These are phyloP conservation scores for Imleria badia DNA, from an alignment of 768 basidiomycete genomes.

Conservation along the genomic window DNA sequence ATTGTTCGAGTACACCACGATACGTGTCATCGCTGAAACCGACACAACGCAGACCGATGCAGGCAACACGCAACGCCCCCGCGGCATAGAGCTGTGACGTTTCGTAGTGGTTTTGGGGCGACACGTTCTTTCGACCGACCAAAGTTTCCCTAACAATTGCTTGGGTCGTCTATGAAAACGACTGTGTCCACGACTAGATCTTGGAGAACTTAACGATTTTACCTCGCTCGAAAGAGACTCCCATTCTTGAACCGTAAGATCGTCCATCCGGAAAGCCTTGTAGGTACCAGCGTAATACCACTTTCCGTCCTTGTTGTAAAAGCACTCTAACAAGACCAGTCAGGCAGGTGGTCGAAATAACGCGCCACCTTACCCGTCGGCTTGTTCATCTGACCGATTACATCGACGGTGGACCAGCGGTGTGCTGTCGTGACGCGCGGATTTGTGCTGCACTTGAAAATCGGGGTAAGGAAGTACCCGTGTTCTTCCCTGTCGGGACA, in stretches of 20 bases:
- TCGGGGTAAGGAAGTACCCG: slow-evolving; percentile 70
- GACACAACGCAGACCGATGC: slow-evolving; percentile 72
- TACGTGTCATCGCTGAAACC: slow-evolving; percentile 73
- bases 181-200: slow-evolving; percentile 3
- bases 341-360: background rate
- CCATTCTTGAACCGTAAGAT: slow-evolving; percentile 69
- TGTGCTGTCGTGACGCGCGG: slow-evolving; percentile 76
- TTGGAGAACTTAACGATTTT: slow-evolving; percentile 1
- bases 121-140: slow-evolving; percentile 66
- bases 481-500: slow-evolving; percentile 83
- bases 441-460: slow-evolving; percentile 79
- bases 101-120: slow-evolving; percentile 78
- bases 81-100: slow-evolving; percentile 67
- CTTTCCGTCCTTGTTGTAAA: slow-evolving; percentile 75
- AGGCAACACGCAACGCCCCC: slow-evolving; percentile 72
- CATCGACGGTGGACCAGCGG: slow-evolving; percentile 67
- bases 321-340: slow-evolving; percentile 54
- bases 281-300: slow-evolving; percentile 89
- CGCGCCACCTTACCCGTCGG: slow-evolving; percentile 52
- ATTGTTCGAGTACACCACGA: slow-evolving; percentile 63
- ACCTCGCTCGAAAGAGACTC: slow-evolving; percentile 65
- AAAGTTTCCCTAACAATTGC: slow-evolving; percentile 73
- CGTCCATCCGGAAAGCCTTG: slow-evolving; percentile 61
- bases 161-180: slow-evolving; percentile 52
- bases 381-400: slow-evolving; percentile 54